Evolutionary conservation across 2,329 filamentous ascomycete species (phyloP).

Genomic region (Penicillium sp.): DNA sequence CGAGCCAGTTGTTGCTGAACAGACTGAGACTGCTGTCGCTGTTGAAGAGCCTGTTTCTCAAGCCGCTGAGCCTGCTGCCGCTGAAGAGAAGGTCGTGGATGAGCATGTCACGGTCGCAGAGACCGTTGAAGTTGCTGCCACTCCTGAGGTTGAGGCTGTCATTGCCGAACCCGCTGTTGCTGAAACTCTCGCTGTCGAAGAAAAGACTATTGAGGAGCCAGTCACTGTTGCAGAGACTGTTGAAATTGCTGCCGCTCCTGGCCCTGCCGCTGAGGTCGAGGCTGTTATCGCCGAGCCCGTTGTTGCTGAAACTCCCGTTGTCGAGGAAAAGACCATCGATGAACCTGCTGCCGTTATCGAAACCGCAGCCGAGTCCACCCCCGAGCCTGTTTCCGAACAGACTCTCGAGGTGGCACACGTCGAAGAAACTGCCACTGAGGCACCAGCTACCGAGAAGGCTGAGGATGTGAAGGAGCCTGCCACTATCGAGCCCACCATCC

Average conservation of each 20-base stretch:
- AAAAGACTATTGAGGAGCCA: neutral
- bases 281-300: neutral
- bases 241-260: neutral
- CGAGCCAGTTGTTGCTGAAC: slow-evolving; percentile 6
- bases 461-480: neutral
- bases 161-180: neutral
- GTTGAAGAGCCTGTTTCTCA: slow-evolving; percentile 9
- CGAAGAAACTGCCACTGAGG: neutral
- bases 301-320: neutral
- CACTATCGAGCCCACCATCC: neutral
- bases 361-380: neutral
- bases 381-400: neutral
- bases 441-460: neutral
- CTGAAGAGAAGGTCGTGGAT: slow-evolving; percentile 1
- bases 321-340: neutral
- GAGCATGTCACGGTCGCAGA: slow-evolving; percentile 4
- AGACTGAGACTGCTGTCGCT: slow-evolving; percentile 5
- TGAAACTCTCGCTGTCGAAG: neutral
- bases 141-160: neutral
- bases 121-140: slow-evolving; percentile 2
- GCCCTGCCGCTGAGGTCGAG: neutral
- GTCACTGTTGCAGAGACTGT: neutral
- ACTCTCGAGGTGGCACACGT: neutral
- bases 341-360: neutral
- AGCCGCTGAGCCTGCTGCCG: neutral